These are phyloP conservation scores for Cordyceps militaris DNA, from an alignment of 2,329 filamentous ascomycete species.

Conservation along the genomic window DNA sequence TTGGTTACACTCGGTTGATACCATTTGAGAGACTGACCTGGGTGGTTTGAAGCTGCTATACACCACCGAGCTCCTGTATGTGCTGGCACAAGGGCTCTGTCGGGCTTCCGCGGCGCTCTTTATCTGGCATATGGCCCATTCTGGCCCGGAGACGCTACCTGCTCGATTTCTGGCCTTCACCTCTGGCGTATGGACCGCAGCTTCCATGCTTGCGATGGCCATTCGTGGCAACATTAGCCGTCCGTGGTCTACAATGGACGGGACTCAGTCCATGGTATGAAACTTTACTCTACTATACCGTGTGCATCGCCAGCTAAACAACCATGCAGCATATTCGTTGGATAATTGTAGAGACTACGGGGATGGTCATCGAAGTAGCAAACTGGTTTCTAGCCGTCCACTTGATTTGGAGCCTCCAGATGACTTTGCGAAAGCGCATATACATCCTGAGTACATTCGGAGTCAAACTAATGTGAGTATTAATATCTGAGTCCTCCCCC, in stretches of 20 bases:
- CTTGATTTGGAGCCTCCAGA: constrained; percentile 10
- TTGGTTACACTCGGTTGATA: neutral
- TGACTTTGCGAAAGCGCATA: constrained; percentile 9
- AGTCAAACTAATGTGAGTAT: constrained; percentile 1
- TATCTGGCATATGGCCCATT: constrained; percentile 8
- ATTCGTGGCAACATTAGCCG: neutral
- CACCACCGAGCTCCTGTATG: neutral
- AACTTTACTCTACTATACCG: neutral
- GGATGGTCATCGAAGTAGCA: neutral
- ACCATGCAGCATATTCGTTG: neutral
- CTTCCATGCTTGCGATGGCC: neutral
- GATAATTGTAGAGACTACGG: neutral
- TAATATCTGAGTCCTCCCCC: too few species aligned
- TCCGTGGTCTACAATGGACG: constrained; percentile 9
- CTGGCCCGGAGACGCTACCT: neutral
- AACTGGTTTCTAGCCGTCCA: neutral
- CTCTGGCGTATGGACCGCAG: neutral
- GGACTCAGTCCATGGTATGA: neutral
- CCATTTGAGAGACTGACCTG: neutral
- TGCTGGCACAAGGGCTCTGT: neutral
- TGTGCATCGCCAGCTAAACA: neutral
- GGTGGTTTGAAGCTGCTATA: neutral
- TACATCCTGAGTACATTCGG: constrained; percentile 8
- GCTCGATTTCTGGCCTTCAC: neutral
- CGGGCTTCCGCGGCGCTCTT: constrained; percentile 8